Evolutionary conservation across 306 rosid genomes (phyloP), one percentile per base, ranked within the genome.

Genomic region (Pyrus betulifolia): DNA sequence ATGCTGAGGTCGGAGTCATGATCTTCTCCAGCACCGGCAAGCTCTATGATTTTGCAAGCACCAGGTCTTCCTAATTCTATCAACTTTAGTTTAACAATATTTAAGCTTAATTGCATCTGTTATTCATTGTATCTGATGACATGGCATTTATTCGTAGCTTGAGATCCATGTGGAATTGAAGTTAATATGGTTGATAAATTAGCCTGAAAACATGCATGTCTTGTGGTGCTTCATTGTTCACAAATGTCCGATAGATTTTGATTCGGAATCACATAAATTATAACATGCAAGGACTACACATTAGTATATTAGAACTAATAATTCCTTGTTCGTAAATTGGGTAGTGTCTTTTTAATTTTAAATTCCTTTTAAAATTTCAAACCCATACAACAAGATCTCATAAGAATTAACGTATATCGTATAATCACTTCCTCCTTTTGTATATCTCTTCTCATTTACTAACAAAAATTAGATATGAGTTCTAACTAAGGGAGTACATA

Each of bases 21-120:
- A 89, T 93, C 85, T 93, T 91, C 90, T 93, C 98, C 79, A 91
- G 97, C 88, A 93, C 97, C 9, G 84, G 88, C 63, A 93, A 86
- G 87, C 98, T 93, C 80, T 86, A 93, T n/a, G 98, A 93, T 69
- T 93, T 82, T 74, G 72, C 97, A 22, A 93, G 88, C 80, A 72
- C 92, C 86, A 91, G 98, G 96, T 92, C 73, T 46, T 54, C 51
- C 45, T 14, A 61, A 30, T 5, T 64, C 67, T 61, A 12, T 69
- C 58, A 54, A 69, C 84, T 57, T 75, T 70, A 30, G 46, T 51
- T 63, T 71, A 21, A 35, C 59, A 30, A 42, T 61, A 14, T 23
- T 61, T 61, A 27, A 65, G 49, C 15, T 65, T 65, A 19, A 65
- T 19, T 65, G 38, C 25, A 31, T 17, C 23, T 15, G 30, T n/a